Conservation (phyloP, 257 asterid genomes). For the Ligustrum vulgare region DNA sequence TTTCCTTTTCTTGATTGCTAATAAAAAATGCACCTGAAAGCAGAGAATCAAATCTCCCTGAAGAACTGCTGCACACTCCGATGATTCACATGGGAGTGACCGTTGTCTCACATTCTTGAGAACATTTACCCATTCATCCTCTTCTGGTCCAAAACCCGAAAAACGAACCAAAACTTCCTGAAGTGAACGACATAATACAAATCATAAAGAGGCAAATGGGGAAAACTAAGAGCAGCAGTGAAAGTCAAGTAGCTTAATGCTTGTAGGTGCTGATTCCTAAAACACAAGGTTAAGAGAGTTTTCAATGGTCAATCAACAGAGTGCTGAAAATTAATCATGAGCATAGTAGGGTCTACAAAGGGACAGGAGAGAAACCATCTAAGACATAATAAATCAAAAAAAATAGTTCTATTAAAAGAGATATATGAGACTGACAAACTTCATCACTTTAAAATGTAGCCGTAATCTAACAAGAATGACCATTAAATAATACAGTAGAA, state of each 20-base stretch:
- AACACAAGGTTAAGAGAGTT: not conserved
- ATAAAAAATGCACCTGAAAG: constrained; percentile 71
- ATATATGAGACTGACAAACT: not conserved
- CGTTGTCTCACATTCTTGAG: constrained; percentile 83
- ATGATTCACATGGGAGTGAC: constrained; percentile 95
- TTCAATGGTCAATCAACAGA: not conserved
- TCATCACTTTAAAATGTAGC: constrained; percentile 7
- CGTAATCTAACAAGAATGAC: constrained; percentile 14
- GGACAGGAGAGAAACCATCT: not conserved
- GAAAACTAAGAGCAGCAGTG: not conserved
- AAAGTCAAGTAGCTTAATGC: not conserved
- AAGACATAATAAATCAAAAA: not conserved
- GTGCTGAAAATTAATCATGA: not conserved
- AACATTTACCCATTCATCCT: constrained; percentile 93
- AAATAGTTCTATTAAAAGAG: not conserved
- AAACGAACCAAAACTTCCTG: constrained; percentile 97
- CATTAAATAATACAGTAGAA: constrained; percentile 12
- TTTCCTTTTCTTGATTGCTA: constrained; percentile 1
- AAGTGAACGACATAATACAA: constrained; percentile 16
- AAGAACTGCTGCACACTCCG: constrained; percentile 89
- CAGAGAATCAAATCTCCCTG: constrained; percentile 85
- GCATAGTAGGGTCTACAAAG: not conserved
- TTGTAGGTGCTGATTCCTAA: constrained; percentile 5
- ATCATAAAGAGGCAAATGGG: not conserved
- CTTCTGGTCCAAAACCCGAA: constrained; percentile 94